Evolutionary conservation across 1,284 basidiomycete species (phyloP).

Genomic region (Cutaneotrichosporon dermatis): DNA sequence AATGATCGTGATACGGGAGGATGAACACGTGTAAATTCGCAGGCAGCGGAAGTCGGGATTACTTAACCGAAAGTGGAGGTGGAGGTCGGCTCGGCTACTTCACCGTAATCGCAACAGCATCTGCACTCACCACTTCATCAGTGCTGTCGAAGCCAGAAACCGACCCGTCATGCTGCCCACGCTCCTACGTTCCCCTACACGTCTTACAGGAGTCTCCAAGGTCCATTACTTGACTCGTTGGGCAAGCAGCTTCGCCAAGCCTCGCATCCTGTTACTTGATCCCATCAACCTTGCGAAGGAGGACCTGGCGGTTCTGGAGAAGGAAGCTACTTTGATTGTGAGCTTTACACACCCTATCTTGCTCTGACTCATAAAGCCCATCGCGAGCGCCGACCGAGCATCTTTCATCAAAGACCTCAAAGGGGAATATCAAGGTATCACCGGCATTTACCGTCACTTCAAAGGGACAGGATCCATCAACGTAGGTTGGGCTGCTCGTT

Average conservation of each 20-base stretch:
- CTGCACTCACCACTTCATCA: too few species aligned
- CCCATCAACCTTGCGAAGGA: conserved; percentile 26
- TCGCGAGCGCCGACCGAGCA: conserved; percentile 17
- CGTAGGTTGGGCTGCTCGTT: conserved; percentile 10
- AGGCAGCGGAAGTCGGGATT: neutral
- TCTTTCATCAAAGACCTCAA: conserved; percentile 24
- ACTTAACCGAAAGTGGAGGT: too few species aligned
- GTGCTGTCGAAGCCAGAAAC: too few species aligned
- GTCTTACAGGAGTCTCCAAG: too few species aligned
- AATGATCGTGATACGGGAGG: neutral
- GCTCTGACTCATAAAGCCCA: conserved; percentile 8
- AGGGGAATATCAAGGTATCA: conserved; percentile 18
- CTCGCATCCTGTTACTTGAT: conserved; percentile 25
- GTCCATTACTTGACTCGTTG: neutral
- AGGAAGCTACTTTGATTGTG: conserved; percentile 21
- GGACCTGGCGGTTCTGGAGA: conserved; percentile 15
- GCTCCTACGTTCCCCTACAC: too few species aligned
- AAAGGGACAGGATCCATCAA: conserved; percentile 29
- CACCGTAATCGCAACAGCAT: neutral
- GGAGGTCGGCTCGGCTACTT: too few species aligned
- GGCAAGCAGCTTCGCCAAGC: conserved; percentile 4
- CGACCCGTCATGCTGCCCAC: neutral
- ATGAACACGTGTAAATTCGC: neutral
- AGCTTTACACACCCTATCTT: neutral
- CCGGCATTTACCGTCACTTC: conserved; percentile 30